Percentiles rank a stretch among this genome's conserved stretches.
phyloP scores from a whole-genome alignment of 495 filamentous ascomycete genomes.

The Tuber aestivum region DNA sequence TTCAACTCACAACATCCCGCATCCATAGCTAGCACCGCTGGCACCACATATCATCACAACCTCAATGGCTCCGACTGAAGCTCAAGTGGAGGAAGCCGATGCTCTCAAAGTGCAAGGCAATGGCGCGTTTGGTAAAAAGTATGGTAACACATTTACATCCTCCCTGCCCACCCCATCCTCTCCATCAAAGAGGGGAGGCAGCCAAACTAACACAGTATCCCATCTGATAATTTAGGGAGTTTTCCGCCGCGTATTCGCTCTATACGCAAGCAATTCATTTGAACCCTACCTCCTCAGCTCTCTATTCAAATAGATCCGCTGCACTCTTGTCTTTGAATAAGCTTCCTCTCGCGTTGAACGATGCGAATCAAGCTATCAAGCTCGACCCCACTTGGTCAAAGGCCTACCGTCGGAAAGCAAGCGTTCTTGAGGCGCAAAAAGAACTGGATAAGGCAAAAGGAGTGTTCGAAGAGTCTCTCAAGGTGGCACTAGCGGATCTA shows the following conservation, averaged over 20 bases:
- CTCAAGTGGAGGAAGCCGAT: constrained; percentile 34
- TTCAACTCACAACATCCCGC: not conserved
- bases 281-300: constrained; percentile 28
- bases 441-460: constrained; percentile 22
- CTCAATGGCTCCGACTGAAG: constrained; percentile 31
- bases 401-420: constrained; percentile 34
- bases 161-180: not conserved
- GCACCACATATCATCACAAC: not conserved
- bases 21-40: not conserved
- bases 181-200: not conserved
- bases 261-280: constrained; percentile 37
- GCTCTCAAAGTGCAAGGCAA: constrained; percentile 36
- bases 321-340: constrained; percentile 37
- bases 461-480: constrained; percentile 25
- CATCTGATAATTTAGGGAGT: constrained; percentile 24
- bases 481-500: constrained; percentile 20
- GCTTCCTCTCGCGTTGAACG: constrained; percentile 28
- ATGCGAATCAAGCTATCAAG: constrained; percentile 36
- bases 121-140: constrained; percentile 33
- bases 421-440: constrained; percentile 37
- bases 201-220: not conserved
- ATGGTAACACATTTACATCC: not conserved
- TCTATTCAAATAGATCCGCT: constrained; percentile 39
- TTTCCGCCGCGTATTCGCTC: constrained; percentile 27
- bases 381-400: constrained; percentile 38